Evolutionary conservation across 2,329 filamentous ascomycete species (phyloP).

Genomic region (Cercospora citrullina): DNA sequence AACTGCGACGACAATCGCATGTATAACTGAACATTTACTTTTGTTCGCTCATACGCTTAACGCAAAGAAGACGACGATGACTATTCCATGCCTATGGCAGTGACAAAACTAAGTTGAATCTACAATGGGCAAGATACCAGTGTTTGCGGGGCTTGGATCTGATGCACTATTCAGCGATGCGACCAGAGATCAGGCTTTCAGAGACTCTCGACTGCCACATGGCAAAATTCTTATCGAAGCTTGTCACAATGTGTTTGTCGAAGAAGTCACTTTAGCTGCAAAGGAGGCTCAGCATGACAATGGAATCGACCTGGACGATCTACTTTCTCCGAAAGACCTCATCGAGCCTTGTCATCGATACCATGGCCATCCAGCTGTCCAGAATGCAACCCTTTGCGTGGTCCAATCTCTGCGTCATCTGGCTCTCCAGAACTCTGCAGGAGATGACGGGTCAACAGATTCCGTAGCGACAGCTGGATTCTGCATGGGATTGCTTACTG

Average conservation of each 20-base stretch:
- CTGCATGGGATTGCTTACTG: conserved; percentile 15
- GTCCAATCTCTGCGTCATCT: conserved; percentile 11
- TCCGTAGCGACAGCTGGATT: conserved; percentile 8
- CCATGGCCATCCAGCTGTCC: conserved; percentile 11
- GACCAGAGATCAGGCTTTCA: conserved; percentile 8
- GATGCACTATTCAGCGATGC: conserved; percentile 15
- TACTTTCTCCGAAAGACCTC: conserved; percentile 6
- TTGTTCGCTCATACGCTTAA: not conserved
- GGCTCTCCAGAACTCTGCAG: not conserved
- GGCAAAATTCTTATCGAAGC: conserved; percentile 13
- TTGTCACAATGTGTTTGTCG: conserved; percentile 11
- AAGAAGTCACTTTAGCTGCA: conserved; percentile 1
- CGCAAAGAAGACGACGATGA: not conserved
- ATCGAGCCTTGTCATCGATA: conserved; percentile 5
- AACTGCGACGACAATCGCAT: not conserved
- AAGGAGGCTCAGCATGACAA: not conserved
- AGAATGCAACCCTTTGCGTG: conserved; percentile 14
- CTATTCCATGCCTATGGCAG: not conserved
- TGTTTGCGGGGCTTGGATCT: conserved; percentile 19
- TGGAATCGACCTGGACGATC: conserved; percentile 1
- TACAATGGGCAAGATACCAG: conserved; percentile 13
- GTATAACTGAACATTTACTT: not conserved
- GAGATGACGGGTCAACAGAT: not conserved
- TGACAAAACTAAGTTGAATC: not conserved
- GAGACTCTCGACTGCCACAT: conserved; percentile 6